Base-by-base conservation (phyloP, 345 rosid species). In the Citrus reticulata region DNA sequence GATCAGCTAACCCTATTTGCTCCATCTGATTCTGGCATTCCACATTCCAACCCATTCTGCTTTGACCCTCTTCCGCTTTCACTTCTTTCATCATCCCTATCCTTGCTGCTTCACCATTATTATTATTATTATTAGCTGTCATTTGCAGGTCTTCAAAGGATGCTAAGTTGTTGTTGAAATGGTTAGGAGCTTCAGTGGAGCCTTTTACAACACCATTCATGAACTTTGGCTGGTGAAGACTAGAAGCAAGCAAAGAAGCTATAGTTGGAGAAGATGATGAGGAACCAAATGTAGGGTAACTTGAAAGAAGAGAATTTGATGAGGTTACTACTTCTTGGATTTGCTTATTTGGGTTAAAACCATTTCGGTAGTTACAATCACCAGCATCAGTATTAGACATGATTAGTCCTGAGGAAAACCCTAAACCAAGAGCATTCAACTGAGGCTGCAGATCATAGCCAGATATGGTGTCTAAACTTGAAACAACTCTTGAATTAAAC, bases 401-500 rank as follows among this genome's bases (percentile, higher is more conserved):
- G 25, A 75, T 57, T 57, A 54, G 19, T 16, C 88, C 85, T 14
- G 93, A 85, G 67, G 91, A 87, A 87, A 88, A 88, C 88, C 95
- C 94, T 84, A 89, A 81, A 59, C 89, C 98, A 81, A 87, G 89
- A 74, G 83, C 83, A 70, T 82, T 82, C 58, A 88, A 72, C 77
- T 84, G 90, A 79, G 91, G 90, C 77, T 78, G 89, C 40, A 88
- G 84, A 84, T 87, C 90, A 81, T 82, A 88, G n/a, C 89, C 87
- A 77, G 89, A 80, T 71, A 85, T 76, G 68, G 83, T 57, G 72
- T 79, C 81, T 69, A 51, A 64, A 49, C 66, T 72, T n/a, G 83
- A 82, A 46, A 46, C 51, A 77, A 86, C 86, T 70, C 85, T 74
- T 49, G 87, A 76, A 83, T 78, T 81, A 70, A 86, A 86, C 83